Percentiles rank a stretch among this genome's conserved stretches.
These are phyloP conservation scores for Strigomonas culicis DNA, from an alignment of 208 protist species.

Conservation along the genomic window DNA sequence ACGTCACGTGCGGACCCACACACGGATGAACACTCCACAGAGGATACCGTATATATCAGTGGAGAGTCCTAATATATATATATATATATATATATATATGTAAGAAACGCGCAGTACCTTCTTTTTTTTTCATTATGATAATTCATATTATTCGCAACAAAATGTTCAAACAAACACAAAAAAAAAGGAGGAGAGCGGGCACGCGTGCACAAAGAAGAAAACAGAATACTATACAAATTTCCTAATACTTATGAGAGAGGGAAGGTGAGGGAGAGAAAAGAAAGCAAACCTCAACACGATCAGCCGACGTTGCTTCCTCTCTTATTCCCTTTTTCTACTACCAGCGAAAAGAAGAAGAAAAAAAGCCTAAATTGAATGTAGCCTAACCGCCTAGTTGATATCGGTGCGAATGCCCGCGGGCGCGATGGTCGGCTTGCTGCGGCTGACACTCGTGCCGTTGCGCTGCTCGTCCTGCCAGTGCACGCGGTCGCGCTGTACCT, in stretches of 20 bases:
- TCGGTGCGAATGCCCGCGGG: constrained; percentile 48
- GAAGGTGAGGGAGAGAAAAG: too few relatives aligned
- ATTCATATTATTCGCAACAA: neutral
- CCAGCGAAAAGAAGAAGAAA: neutral
- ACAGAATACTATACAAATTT: neutral
- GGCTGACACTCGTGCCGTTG: constrained; percentile 27
- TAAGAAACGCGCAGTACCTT: neutral
- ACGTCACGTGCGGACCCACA: too few relatives aligned
- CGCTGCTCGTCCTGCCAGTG: constrained; percentile 62
- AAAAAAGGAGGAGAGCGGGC: constrained; percentile 1
- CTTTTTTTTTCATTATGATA: constrained; percentile 6
- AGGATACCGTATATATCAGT: too few relatives aligned
- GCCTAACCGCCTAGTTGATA: neutral
- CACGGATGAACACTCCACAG: constrained; percentile 3
- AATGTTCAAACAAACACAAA: neutral
- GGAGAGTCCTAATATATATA: too few relatives aligned
- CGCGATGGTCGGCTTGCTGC: constrained; percentile 73
- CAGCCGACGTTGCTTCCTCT: neutral
- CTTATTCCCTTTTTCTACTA: neutral
- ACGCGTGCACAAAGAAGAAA: neutral
- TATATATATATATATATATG: too few relatives aligned
- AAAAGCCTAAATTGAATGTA: neutral
- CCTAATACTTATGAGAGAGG: constrained; percentile 1
- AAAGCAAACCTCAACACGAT: neutral
- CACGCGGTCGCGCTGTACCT: constrained; percentile 68